Base-by-base conservation (phyloP, 345 rosid species). In the Ceriops zippeliana region DNA sequence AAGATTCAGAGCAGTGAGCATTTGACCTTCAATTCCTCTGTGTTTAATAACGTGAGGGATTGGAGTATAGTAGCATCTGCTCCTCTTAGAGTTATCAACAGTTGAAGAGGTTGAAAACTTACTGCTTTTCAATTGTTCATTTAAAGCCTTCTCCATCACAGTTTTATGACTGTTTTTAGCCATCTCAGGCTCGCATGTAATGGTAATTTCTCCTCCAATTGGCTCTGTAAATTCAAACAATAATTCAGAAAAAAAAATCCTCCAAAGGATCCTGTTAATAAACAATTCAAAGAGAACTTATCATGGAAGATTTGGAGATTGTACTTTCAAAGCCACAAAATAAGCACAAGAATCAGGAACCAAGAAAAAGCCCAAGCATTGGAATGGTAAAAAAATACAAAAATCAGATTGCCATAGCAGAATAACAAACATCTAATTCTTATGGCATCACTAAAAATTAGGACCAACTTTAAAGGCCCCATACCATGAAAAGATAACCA, bases 121-220 rank as follows among this genome's bases (percentile, higher is more conserved):
- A 60, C 84, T 82, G 57, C 73, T 81, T 76, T 70, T 80, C 78
- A 91, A 78, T 61, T 89, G 95, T 64, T 82, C 88, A 65, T 91
- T 92, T 68, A 93, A 75, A 76, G 86, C 85, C 79, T 62, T 86
- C 75, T 91, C 98, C 77, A 81, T 81, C n/a, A 75, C 52, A 1
- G 91, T 73, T 75, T 82, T 87, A n/a, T 81, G 81, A 69, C 80
- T 69, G 21, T 60, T 80, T 65, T 74, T 75, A 60, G 69, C 64
- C 72, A 83, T 75, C 71, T 66, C 84, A 75, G 90, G 78, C 74
- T 93, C 96, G 21, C 78, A 63, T 56, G 81, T 77, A 61, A 93
- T 90, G 0, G 93, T 84, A 68, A 93, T 91, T 74, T 89, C 96
- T 69, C 97, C 97, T 73, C 96, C 97, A 75, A 93, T 80, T 30